phyloP scores from a whole-genome alignment of 2,329 filamentous ascomycete genomes.

The Colletotrichum sp. region DNA sequence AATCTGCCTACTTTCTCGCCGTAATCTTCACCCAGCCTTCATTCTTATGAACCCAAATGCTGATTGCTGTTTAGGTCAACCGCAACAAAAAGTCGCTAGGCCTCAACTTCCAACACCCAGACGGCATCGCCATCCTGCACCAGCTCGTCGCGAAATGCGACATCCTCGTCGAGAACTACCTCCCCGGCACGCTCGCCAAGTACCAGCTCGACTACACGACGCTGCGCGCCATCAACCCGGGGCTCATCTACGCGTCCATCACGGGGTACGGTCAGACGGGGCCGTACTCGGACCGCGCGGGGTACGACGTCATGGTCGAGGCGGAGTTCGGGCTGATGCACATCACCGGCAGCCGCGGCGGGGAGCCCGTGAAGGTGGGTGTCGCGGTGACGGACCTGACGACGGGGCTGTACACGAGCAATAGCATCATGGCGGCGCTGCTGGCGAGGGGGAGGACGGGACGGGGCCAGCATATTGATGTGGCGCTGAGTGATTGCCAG shows the following conservation, averaged over 20 bases:
- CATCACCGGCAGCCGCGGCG: constrained; percentile 88
- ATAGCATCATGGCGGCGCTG: constrained; percentile 93
- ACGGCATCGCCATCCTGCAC: constrained; percentile 87
- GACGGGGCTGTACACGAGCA: constrained; percentile 92
- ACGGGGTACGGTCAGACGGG: constrained; percentile 97
- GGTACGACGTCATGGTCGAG: constrained; percentile 99
- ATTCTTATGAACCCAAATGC: neutral
- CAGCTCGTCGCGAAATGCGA: constrained; percentile 84
- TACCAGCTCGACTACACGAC: constrained; percentile 90
- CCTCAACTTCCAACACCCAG: constrained; percentile 85
- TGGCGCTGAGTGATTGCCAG: constrained; percentile 91
- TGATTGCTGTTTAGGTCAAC: constrained; percentile 70
- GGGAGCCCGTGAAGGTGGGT: constrained; percentile 94
- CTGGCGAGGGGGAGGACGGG: constrained; percentile 77
- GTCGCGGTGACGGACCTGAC: constrained; percentile 97
- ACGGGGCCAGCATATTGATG: constrained; percentile 90
- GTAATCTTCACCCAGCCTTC: constrained; percentile 52
- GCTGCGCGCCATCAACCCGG: constrained; percentile 80
- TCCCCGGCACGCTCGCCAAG: constrained; percentile 87
- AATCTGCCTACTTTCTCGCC: constrained; percentile 92
- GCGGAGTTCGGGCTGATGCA: constrained; percentile 99
- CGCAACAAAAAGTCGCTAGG: constrained; percentile 96
- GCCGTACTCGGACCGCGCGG: constrained; percentile 84
- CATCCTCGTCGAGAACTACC: constrained; percentile 95
- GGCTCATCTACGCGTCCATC: constrained; percentile 92